Base-by-base conservation (phyloP, 768 basidiomycete species). In the Suillus spraguei region DNA sequence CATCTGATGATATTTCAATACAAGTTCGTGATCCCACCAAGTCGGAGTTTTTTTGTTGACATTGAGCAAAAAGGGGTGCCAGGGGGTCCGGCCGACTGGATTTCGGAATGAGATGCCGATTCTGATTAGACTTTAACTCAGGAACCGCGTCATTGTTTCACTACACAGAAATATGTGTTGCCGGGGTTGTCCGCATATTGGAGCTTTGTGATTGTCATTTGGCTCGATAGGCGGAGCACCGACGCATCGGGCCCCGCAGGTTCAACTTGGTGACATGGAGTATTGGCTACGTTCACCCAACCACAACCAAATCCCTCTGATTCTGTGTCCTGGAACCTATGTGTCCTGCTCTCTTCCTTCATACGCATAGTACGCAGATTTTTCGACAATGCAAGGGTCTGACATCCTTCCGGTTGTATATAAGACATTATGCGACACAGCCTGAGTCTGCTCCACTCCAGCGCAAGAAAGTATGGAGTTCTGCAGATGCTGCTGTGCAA, bases 401-500 rank as follows among this genome's bases (percentile, higher is more conserved):
- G 35, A n/a, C 63, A 9, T 61, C 46, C 10, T 41, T 17, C 42
- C 62, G 46, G 36, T 50, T 61, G 32, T 47, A 20, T 22, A 55
- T 54, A 32, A 62, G 63, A 55, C 49, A 55, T 47, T 64, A 66
- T 55, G 63, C 64, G 14, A n/a, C 63, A 28, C 47, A 49, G 47
- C 9, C 65, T 44, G 61, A 42, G 22, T 70, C 65, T 24, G 70
- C 74, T 17, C 24, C 39, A 41, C 78, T 77, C 3, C 71, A 69
- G 36, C 76, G 70, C 69, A 70, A 67, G 63, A 90, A 95, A 76
- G 81, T 95, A 14, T 94, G 87, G 86, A 77, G 78, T 41, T 88
- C 87, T 9, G 87, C 82, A 0, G 91, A 93, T 56, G 89, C 90
- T 61, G 94, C 92, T 3, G 83, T 95, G 62, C 80, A 83, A 70